Base-by-base conservation (phyloP, 1,139 yeast species). In the Taiozyma sp. region DNA sequence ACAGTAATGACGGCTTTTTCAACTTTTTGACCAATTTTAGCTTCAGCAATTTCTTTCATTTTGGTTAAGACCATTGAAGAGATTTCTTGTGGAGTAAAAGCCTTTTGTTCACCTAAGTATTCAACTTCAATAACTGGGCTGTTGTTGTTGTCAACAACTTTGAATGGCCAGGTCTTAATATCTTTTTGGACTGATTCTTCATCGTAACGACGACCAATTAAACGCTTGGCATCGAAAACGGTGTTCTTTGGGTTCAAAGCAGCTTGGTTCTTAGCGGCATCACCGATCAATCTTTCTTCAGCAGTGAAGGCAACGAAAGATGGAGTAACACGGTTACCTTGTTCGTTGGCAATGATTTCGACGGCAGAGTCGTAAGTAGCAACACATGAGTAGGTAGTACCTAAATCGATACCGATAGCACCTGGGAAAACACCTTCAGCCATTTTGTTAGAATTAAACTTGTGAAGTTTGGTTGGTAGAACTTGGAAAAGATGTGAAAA, bases 401-500 rank as follows among this genome's bases (percentile, higher is more conserved):
- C 97, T 80, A 90, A 87, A 87, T 90, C 97, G 90, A 92, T 92
- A 84, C 99, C 98, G 81, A 92, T 91, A 80, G 98, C 98, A 85
- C 96, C 96, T 85, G 92, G 96, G 88, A 88, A 92, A 81, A 92
- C 96, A 87, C 97, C 97, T 85, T 92, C 97, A 85, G 92, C 89
- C 92, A 86, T 86, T 74, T 74, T 81, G 56, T 40, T 32, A 14
- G 28, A 39, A 29, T 27, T 38, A 51, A 51, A 44, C 43, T 40
- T 32, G 14, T 38, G 24, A 41, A 47, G 48, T 48, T 47, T 27
- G 44, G 43, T 30, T 43, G 43, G 41, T 43, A 32, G 41, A 44
- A 24, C 34, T 22, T 30, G 38, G 30, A 45, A 45, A 43, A 41
- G 50, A 44, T 45, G 44, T 40, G 48, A 45, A 50, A 54, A 56